Conservation (phyloP, 768 basidiomycete species). For the Panaeolus cyanescens region DNA sequence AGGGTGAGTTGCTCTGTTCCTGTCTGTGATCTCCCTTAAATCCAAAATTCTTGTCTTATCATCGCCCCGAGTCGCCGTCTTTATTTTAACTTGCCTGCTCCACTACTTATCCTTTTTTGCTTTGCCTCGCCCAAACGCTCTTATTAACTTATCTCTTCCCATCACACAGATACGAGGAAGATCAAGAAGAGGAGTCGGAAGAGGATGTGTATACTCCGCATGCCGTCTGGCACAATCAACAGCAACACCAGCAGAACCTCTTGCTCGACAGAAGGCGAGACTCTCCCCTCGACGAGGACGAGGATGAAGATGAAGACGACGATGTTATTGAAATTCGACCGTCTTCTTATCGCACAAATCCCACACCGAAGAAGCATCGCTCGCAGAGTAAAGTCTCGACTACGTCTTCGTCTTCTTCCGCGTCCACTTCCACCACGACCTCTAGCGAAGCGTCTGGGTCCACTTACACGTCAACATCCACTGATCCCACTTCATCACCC, state of each 20-base stretch:
- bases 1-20: slow-evolving; percentile 47
- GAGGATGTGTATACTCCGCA: slow-evolving; percentile 36
- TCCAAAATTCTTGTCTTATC: neutral
- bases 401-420: slow-evolving; percentile 42
- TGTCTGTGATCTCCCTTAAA: slow-evolving; percentile 1
- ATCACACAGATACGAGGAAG: slow-evolving; percentile 52
- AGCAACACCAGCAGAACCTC: neutral
- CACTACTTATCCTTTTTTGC: neutral
- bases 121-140: neutral
- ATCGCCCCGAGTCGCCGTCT: neutral
- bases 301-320: slow-evolving; percentile 40
- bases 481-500: slow-evolving; percentile 19
- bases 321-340: slow-evolving; percentile 69
- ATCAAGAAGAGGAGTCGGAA: slow-evolving; percentile 56
- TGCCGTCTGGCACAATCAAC: neutral
- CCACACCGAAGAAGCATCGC: slow-evolving; percentile 24
- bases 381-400: slow-evolving; percentile 48
- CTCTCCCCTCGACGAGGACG: slow-evolving; percentile 35
- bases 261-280: slow-evolving; percentile 35
- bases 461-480: slow-evolving; percentile 13
- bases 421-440: slow-evolving; percentile 27
- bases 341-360: slow-evolving; percentile 21
- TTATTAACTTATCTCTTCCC: slow-evolving; percentile 7
- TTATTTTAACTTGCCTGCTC: neutral
- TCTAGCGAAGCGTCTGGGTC: slow-evolving; percentile 15